Evolutionary conservation across 805 yeast genomes (phyloP).

Genomic region (Schizosaccharomyces pombe): DNA sequence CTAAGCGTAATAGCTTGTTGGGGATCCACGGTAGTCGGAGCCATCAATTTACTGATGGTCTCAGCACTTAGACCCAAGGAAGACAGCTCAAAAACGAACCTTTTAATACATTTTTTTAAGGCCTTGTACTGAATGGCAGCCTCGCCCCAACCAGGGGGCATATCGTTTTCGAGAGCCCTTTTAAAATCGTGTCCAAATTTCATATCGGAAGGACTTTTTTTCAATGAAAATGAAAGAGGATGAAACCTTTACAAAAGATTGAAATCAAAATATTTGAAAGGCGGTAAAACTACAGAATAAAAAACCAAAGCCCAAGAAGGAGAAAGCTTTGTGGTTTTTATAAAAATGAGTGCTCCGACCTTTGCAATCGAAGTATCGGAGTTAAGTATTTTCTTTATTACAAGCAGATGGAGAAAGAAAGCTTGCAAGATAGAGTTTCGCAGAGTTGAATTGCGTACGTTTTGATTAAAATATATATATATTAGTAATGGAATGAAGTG

Average conservation of each 20-base stretch:
- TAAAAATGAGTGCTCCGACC: too few species aligned
- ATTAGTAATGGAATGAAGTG: too few species aligned
- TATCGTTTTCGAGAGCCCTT: constrained; percentile 34
- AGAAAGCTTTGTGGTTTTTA: too few species aligned
- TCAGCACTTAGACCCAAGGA: constrained; percentile 33
- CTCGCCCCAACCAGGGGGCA: constrained; percentile 45
- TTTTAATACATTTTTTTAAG: constrained; percentile 40
- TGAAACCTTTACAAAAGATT: neutral
- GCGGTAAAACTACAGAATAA: too few species aligned
- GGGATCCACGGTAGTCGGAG: constrained; percentile 7
- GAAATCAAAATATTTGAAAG: too few species aligned
- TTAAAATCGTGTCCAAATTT: constrained; percentile 56
- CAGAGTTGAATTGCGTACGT: too few species aligned
- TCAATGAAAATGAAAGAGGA: neutral
- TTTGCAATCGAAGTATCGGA: too few species aligned
- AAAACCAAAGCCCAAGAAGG: too few species aligned
- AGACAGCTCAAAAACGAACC: constrained; percentile 39
- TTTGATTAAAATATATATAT: too few species aligned
- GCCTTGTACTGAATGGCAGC: constrained; percentile 52
- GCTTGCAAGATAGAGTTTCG: too few species aligned
- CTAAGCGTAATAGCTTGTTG: neutral
- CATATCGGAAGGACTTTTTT: constrained; percentile 21
- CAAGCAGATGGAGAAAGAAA: too few species aligned
- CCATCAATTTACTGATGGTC: constrained; percentile 13
- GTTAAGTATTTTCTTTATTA: too few species aligned